Evolutionary conservation across 192 early-diverging fungal genomes (phyloP).

Genomic region (Entomortierella lignicola): DNA sequence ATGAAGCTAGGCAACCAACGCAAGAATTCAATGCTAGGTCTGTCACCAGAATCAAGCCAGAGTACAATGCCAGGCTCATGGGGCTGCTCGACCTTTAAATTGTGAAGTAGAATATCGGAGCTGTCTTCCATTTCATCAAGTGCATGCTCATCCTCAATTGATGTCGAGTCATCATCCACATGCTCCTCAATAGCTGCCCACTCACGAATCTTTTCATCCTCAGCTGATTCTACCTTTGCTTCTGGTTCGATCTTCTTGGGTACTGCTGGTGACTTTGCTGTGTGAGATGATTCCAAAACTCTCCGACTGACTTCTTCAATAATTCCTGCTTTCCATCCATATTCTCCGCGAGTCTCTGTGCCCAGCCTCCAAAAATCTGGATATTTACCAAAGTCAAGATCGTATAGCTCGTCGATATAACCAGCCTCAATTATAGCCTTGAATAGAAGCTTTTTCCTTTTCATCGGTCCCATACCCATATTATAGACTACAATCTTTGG

Average conservation of each 20-base stretch:
- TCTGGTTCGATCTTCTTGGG: too few species aligned
- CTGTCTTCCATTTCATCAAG: background rate
- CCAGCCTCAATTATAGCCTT: slow-evolving; percentile 51
- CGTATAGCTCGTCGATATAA: slow-evolving; percentile 42
- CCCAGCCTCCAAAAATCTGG: slow-evolving; percentile 61
- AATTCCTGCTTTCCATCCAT: slow-evolving; percentile 66
- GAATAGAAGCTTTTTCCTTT: slow-evolving; percentile 33
- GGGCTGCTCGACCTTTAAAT: too few species aligned
- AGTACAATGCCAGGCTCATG: slow-evolving; percentile 52
- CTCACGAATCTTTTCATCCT: background rate
- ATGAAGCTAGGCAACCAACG: slow-evolving; percentile 44
- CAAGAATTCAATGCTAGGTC: slow-evolving; percentile 45
- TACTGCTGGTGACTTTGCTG: too few species aligned
- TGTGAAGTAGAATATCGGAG: too few species aligned
- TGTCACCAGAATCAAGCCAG: slow-evolving; percentile 64
- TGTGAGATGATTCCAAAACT: background rate
- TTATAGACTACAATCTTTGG: slow-evolving; percentile 60
- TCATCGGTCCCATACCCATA: slow-evolving; percentile 56
- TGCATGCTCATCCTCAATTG: background rate
- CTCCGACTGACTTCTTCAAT: slow-evolving; percentile 50
- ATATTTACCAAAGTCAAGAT: slow-evolving; percentile 55
- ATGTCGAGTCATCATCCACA: background rate
- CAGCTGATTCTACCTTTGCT: too few species aligned
- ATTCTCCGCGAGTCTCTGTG: slow-evolving; percentile 58
- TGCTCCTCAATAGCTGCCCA: too few species aligned